Conservation (phyloP, 306 rosid species). For the Elaeagnus macrophylla region DNA sequence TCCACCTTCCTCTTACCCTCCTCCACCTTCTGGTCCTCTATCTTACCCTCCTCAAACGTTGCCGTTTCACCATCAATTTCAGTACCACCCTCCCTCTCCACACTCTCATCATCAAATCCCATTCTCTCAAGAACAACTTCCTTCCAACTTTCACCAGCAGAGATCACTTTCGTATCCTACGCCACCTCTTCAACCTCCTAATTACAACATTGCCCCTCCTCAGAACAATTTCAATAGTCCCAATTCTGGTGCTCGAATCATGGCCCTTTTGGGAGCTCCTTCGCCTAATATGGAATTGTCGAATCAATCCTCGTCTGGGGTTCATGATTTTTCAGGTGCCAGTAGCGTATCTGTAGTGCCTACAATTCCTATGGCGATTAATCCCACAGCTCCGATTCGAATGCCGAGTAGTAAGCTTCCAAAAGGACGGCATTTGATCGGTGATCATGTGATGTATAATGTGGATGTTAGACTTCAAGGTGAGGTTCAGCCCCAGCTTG, state of each 20-base stretch:
- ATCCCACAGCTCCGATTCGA: constrained; percentile 39
- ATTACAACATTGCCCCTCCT: constrained; percentile 24
- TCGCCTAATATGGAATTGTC: constrained; percentile 25
- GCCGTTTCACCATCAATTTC: constrained; percentile 39
- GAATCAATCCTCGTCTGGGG: constrained; percentile 17
- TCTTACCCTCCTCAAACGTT: constrained; percentile 51
- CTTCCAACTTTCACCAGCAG: constrained; percentile 38
- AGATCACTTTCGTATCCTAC: constrained; percentile 67
- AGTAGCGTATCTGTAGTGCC: constrained; percentile 9
- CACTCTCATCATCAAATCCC: constrained; percentile 27
- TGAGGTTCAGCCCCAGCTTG: constrained; percentile 93
- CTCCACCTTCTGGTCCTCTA: constrained; percentile 44
- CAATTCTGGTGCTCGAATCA: constrained; percentile 74
- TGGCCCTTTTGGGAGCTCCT: constrained; percentile 66
- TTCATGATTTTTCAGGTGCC: constrained; percentile 18
- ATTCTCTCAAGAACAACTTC: constrained; percentile 36
- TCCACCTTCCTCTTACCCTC: constrained; percentile 43
- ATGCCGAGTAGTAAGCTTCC: constrained; percentile 79
- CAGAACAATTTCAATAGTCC: constrained; percentile 20
- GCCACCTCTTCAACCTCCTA: constrained; percentile 57
- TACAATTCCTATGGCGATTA: constrained; percentile 26
- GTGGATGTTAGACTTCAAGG: constrained; percentile 73
- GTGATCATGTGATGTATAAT: constrained; percentile 66
- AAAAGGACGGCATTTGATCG: constrained; percentile 66
- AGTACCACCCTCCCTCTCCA: constrained; percentile 18